Conservation (phyloP, 2,329 filamentous ascomycete genomes). For the Talaromyces marneffei region DNA sequence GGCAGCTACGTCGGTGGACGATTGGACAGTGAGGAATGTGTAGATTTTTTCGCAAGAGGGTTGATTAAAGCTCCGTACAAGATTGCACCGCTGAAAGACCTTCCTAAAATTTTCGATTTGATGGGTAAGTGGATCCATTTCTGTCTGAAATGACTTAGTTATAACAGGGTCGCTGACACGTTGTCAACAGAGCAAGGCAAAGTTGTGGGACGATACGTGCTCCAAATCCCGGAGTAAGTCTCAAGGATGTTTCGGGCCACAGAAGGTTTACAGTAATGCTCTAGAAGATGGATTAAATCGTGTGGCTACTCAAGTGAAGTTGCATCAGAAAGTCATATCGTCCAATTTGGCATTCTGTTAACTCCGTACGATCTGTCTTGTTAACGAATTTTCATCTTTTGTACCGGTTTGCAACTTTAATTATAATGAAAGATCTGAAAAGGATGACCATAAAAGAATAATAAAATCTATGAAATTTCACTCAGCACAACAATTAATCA, state of each 20-base stretch:
- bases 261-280: too few species aligned
- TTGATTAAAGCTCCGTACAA: constrained; percentile 85
- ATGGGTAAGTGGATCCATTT: constrained; percentile 46
- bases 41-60: constrained; percentile 82
- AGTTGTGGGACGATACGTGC: constrained; percentile 40
- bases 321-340: too few species aligned
- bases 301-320: too few species aligned
- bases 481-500: too few species aligned
- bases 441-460: too few species aligned
- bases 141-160: not conserved
- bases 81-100: constrained; percentile 71
- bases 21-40: constrained; percentile 76
- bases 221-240: constrained; percentile 37
- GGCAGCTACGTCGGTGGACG: constrained; percentile 92
- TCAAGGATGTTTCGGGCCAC: not conserved
- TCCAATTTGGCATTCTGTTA: too few species aligned
- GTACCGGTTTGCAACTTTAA: too few species aligned
- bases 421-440: too few species aligned
- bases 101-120: constrained; percentile 72
- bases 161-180: constrained; percentile 17
- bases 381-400: too few species aligned
- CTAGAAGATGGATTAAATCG: too few species aligned
- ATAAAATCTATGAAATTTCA: too few species aligned
- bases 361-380: too few species aligned
- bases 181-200: constrained; percentile 31